Base-by-base conservation (phyloP, 176 grass and related monocot genomes). In the Ananas comosus region DNA sequence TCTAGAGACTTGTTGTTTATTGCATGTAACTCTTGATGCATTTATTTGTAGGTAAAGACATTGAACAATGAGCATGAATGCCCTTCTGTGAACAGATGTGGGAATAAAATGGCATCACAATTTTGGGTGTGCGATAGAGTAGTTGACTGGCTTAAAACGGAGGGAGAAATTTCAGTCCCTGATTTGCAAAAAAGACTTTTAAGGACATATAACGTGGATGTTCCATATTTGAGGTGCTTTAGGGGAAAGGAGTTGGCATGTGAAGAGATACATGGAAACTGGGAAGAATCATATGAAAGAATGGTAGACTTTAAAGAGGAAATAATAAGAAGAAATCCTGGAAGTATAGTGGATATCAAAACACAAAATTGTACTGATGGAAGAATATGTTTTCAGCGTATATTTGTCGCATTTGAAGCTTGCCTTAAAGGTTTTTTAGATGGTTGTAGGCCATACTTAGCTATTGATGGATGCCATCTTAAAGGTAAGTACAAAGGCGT, bases 21-120 rank as follows among this genome's bases (percentile, higher is more conserved):
- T 24, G 23, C 1, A 24, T 24, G 1, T 24, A 24, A 24, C 23
- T 24, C 23, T 24, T 24, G 23, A 24, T 24, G 1, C 23, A 24
- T 24, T 24, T 24, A 24, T 24, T 72, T 24, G 50, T 18, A 70
- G 10, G 27, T 70, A 18, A 70, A n/a, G 51, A 70, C 1, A 50
- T n/a, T 70, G 67, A 8, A 29, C 50, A 2, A 73, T 3, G 14
- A 24, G 49, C 70, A 61, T 73, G 23, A 17, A 73, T 73, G 48
- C 10, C 51, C 10, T 13, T 2, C 9, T 53, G 54, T 23, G 10
- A 58, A 73, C 16, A 53, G 29, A 73, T 56, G 11, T 25, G 70
- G 22, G 19, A 73, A 63, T 33, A 73, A 73, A 27, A 23, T 53
- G 22, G 70, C 70, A 2, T 33, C 70, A n/a, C 70, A 73, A 58